Evolutionary conservation across 306 rosid species (phyloP), one percentile per base, ranked within the genome.

Genomic region (Quercus glauca): DNA sequence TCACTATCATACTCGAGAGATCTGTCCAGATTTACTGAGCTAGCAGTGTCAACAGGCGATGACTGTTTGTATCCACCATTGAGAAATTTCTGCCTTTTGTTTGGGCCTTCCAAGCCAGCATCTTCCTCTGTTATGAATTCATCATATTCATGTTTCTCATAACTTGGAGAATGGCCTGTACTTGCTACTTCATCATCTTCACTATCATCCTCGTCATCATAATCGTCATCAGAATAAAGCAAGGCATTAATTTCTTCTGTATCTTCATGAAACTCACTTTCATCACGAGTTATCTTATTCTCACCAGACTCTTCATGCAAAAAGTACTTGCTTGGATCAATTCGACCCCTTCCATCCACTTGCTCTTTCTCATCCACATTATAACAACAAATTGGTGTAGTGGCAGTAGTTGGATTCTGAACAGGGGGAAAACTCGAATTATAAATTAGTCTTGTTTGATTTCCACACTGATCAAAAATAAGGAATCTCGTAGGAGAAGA

Each of bases 171-270:
- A 78, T 81, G 94, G 60, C 81, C 85, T 28, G 97, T 90, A 82
- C 98, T 91, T 53, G 85, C 77, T 73, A 91, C 94, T 87, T 93
- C 97, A 73, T 92, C 94, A 8, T 93, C 96, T 26, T 86, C 87
- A 7, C 75, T 76, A 49, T 33, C 71, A n/a, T 72, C 78, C 37
- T 25, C 52, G 1, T 74, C 55, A 13, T 28, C 80, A 55, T 59
- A 85, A 73, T 75, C 81, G 31, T 87, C 86, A 69, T 93, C 98
- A 43, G 98, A 93, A 84, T 84, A 83, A 73, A 93, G 97, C 82
- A 93, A 83, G 5, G 98, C 98, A 81, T 93, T 88, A 79, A 93
- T 90, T 82, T 93, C 98, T 81, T 90, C 94, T 1, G 97, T 91
- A 86, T 93, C 89, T 85, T 93, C 98, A 77, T 86, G 98, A 93